Percentiles rank a stretch among this genome's conserved stretches.
Evolutionary conservation across 208 protist genomes (phyloP).

Genomic region (Acanthamoeba healyi): DNA sequence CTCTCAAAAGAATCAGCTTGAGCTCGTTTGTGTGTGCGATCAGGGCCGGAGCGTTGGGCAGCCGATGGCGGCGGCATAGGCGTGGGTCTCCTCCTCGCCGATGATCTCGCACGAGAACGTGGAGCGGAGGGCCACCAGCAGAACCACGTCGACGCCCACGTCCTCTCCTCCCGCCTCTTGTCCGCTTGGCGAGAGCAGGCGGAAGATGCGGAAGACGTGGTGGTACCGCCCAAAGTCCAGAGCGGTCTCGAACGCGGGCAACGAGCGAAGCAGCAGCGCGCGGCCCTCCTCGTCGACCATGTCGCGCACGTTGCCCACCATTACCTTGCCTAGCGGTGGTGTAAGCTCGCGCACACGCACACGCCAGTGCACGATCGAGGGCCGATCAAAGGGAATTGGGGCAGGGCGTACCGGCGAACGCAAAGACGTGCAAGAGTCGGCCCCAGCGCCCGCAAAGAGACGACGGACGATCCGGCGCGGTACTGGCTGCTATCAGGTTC

Average conservation of each 20-base stretch:
- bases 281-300: background rate
- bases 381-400: background rate
- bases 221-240: conserved; percentile 2
- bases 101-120: background rate
- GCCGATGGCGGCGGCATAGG: background rate
- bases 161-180: background rate
- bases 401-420: background rate
- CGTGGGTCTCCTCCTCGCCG: background rate
- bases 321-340: background rate
- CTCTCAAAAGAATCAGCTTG: background rate
- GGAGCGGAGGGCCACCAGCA: conserved; percentile 3
- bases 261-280: background rate
- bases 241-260: background rate
- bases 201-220: conserved; percentile 1
- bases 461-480: background rate
- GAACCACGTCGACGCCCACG: background rate
- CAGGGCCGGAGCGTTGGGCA: background rate
- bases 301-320: background rate
- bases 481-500: no score
- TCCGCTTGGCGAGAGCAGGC: background rate
- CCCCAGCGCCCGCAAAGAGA: conserved; percentile 31
- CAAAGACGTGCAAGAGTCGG: conserved; percentile 26
- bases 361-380: background rate
- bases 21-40: no score
- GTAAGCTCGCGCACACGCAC: background rate